These are phyloP conservation scores for Melanomma pulvis-pyrius DNA, from an alignment of 495 filamentous ascomycete genomes.

Conservation along the genomic window DNA sequence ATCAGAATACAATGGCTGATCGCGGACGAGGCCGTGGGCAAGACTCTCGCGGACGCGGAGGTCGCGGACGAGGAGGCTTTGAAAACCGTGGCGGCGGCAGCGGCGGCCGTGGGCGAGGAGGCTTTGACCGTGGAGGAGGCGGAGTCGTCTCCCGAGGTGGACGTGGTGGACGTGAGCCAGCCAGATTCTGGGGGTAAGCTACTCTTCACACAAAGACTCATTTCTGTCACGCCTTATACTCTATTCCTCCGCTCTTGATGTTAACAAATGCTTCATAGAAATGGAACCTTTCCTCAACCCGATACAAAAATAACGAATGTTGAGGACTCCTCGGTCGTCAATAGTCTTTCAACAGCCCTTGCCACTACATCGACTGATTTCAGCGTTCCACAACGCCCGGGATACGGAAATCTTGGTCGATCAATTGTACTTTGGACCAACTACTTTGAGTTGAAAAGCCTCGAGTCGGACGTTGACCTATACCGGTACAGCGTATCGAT, in stretches of 20 bases:
- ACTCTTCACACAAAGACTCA: background rate
- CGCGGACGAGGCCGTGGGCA: conserved; percentile 28
- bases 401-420: conserved; percentile 50
- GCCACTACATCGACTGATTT: conserved; percentile 6
- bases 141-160: background rate
- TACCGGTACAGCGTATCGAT: conserved; percentile 40
- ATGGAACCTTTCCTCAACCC: conserved; percentile 31
- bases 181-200: conserved; percentile 25
- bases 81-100: background rate
- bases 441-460: conserved; percentile 47
- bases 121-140: conserved; percentile 9
- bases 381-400: conserved; percentile 46
- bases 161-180: conserved; percentile 4
- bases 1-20: conserved; percentile 15
- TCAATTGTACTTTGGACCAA: conserved; percentile 50
- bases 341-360: conserved; percentile 14
- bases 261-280: conserved; percentile 7
- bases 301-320: conserved; percentile 26
- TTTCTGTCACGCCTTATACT: background rate
- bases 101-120: conserved; percentile 4
- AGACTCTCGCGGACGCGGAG: conserved; percentile 17
- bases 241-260: background rate
- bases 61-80: conserved; percentile 13
- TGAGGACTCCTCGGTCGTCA: conserved; percentile 25
- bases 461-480: conserved; percentile 2